A percentile compares a stretch with the other conserved stretches of the same genome.
Evolutionary conservation across 2,329 filamentous ascomycete genomes (phyloP).

Genomic region (Hypoxylon sp.): DNA sequence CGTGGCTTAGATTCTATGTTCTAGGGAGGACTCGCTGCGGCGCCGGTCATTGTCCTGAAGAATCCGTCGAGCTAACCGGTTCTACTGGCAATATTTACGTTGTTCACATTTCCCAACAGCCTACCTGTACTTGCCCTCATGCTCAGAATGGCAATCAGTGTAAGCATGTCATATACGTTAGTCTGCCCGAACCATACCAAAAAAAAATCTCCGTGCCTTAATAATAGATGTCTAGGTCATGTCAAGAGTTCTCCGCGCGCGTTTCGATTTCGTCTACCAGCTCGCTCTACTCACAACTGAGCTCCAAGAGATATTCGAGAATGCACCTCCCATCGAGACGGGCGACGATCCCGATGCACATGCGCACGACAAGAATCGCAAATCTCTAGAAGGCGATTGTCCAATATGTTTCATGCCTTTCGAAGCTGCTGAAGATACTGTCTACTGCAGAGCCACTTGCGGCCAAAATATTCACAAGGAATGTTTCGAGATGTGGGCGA

Average conservation of each 20-base stretch:
- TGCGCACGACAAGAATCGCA: slow-evolving; percentile 59
- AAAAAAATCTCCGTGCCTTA: background rate
- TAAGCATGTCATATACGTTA: slow-evolving; percentile 75
- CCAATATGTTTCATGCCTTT: slow-evolving; percentile 71
- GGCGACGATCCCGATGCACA: slow-evolving; percentile 46
- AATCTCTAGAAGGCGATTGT: slow-evolving; percentile 67
- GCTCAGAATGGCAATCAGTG: slow-evolving; percentile 69
- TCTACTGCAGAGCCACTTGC: slow-evolving; percentile 68
- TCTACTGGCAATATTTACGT: slow-evolving; percentile 77
- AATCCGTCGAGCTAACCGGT: slow-evolving; percentile 72
- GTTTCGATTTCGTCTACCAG: slow-evolving; percentile 71
- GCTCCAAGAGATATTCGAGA: slow-evolving; percentile 70
- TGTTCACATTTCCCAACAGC: slow-evolving; percentile 66
- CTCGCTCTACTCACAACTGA: slow-evolving; percentile 72
- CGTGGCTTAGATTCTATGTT: slow-evolving; percentile 60
- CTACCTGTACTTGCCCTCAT: slow-evolving; percentile 71
- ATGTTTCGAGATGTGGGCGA: slow-evolving; percentile 70
- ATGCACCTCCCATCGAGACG: slow-evolving; percentile 66
- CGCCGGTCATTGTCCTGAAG: slow-evolving; percentile 60
- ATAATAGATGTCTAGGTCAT: slow-evolving; percentile 61
- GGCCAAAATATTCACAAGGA: slow-evolving; percentile 69
- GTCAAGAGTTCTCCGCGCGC: slow-evolving; percentile 71
- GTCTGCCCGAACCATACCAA: slow-evolving; percentile 31
- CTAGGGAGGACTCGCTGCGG: slow-evolving; percentile 59
- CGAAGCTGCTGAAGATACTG: slow-evolving; percentile 57